Evolutionary conservation across 352 stramenopile genomes (phyloP), one percentile per base, ranked within the genome.

Genomic region (Phytophthora chlamydospora): DNA sequence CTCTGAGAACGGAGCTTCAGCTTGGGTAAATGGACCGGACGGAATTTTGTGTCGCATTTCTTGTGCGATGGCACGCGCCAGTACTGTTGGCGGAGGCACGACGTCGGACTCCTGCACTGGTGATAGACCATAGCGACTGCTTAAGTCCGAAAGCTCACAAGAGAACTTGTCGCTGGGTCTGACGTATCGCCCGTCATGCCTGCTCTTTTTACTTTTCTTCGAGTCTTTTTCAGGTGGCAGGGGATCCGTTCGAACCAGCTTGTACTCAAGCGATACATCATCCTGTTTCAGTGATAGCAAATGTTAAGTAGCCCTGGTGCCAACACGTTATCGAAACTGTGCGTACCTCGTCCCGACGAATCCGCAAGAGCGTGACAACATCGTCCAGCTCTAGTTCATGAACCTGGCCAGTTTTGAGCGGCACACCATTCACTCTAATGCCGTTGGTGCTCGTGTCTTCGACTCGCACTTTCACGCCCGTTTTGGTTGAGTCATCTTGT

Each of bases 361-460:
- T 82, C 43, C 71, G 74, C 40, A 90, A 58, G 8, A 91, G 44
- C 11, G 83, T 90, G 6, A 91, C 64, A 6, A 71, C 75, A 56
- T 91, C 83, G 8, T 76, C 70, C 21, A 83, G 43, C n/a, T 83
- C 70, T 9, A 91, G 66, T 24, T 84, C 69, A 17, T 68, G 33
- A 3, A 54, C 53, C 36, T 85, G 68, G 2, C 70, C 62, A 50
- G 75, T 74, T 66, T 83, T 84, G 33, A 91, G 65, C n/a, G 65
- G 36, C 17, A 62, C 41, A 6, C 76, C 76, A 56, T 91, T 91
- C 11, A 91, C 68, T 13, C 78, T 67, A 8, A 88, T 73, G 4
- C 83, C 83, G 34, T 91, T 91, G 14, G 80, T 89, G 50, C 83
- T 91, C 5, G 80, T 91, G 46, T 91, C 82, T 66, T 89, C 74